Evolutionary conservation across 1,284 basidiomycete genomes (phyloP).

Genomic region (Naganishia sp.): DNA sequence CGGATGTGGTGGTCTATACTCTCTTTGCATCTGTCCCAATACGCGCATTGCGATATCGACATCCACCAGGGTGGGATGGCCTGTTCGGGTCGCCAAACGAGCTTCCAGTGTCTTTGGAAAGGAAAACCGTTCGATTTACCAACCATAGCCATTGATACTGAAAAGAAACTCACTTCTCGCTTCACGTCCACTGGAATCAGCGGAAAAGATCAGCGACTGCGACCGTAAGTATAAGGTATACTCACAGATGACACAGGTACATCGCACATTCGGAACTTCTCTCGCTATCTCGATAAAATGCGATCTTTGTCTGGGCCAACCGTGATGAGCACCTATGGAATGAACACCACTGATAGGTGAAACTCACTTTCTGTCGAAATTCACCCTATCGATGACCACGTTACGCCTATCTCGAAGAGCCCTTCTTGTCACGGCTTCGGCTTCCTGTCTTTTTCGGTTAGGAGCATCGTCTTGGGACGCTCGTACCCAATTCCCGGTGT

Average conservation of each 20-base stretch:
- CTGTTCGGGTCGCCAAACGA: conserved; percentile 39
- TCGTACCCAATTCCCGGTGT: conserved; percentile 43
- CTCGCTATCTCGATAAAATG: conserved; percentile 49
- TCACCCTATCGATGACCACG: conserved; percentile 51
- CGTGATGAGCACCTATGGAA: not conserved
- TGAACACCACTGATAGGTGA: not conserved
- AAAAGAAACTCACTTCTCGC: conserved; percentile 9
- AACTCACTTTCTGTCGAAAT: conserved; percentile 49
- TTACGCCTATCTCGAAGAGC: conserved; percentile 44
- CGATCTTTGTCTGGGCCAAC: conserved; percentile 44
- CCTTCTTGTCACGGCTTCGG: conserved; percentile 42
- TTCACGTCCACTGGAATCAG: conserved; percentile 16
- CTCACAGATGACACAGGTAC: conserved; percentile 31
- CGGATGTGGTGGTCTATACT: conserved; percentile 39
- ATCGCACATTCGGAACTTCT: conserved; percentile 22
- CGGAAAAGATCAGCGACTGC: not conserved
- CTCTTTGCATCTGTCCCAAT: conserved; percentile 42
- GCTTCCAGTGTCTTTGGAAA: conserved; percentile 37
- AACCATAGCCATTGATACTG: not conserved
- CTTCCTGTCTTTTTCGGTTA: conserved; percentile 44
- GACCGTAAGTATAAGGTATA: not conserved
- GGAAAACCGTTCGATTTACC: conserved; percentile 34
- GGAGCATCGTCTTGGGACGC: conserved; percentile 53
- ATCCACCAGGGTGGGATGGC: conserved; percentile 50
- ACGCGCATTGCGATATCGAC: conserved; percentile 44